These are phyloP conservation scores for Scheffersomyces segobiensis DNA, from an alignment of 1,139 yeast species.

Conservation along the genomic window DNA sequence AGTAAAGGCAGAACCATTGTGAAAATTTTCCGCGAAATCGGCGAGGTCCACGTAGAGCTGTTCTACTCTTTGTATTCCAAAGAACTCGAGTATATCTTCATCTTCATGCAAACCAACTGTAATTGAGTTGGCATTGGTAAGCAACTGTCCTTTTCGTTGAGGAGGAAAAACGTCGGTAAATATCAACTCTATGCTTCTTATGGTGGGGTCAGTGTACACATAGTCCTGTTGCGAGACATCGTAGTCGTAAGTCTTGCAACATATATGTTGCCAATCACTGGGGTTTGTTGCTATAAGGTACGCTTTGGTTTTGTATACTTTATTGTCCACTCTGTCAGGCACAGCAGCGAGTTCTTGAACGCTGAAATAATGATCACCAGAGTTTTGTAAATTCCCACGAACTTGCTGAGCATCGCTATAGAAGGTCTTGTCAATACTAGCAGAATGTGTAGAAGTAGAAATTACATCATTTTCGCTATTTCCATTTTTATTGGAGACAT, in stretches of 20 bases:
- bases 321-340: slow-evolving; percentile 10
- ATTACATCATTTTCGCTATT: neutral
- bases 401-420: neutral
- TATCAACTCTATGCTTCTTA: slow-evolving; percentile 23
- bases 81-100: slow-evolving; percentile 16
- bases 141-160: slow-evolving; percentile 1
- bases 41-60: slow-evolving; percentile 16
- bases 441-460: neutral
- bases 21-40: slow-evolving; percentile 1
- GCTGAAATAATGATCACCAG: neutral
- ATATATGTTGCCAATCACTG: slow-evolving; percentile 21
- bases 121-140: slow-evolving; percentile 17
- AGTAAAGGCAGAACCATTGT: neutral
- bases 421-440: neutral
- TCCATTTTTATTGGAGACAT: neutral
- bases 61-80: slow-evolving; percentile 19
- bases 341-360: neutral
- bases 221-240: slow-evolving; percentile 3
- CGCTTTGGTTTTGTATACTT: slow-evolving; percentile 17
- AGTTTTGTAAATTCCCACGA: neutral
- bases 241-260: slow-evolving; percentile 23
- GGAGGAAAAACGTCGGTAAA: slow-evolving; percentile 13
- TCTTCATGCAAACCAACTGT: slow-evolving; percentile 15
- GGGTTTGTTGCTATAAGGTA: slow-evolving; percentile 24
- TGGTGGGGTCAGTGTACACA: slow-evolving; percentile 23